Base-by-base conservation (phyloP, 345 rosid genomes). In the Pelargonium nanum region DNA sequence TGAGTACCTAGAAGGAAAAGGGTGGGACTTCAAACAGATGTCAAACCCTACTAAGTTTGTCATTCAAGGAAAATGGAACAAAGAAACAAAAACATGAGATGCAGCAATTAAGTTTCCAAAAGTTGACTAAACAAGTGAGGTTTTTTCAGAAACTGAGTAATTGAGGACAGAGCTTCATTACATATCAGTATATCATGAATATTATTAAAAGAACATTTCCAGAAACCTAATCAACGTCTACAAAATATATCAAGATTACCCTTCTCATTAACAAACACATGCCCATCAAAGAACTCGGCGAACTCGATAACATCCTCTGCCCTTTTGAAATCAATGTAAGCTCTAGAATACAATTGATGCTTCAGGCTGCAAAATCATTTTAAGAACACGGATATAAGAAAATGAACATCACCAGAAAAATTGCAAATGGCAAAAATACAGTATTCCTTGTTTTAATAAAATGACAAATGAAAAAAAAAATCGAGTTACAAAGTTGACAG, bases 251-350 rank as follows among this genome's bases (percentile, higher is more conserved):
- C 58, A 62, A 45, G 25, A 67, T 71, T 80, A 86, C 94, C 94
- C 70, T 84, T 86, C 81, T 86, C 89, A 26, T 84, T 84, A 55
- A 86, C 87, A 77, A 86, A 86, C 26, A 86, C 73, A 54, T 86
- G 94, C 15, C 89, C 88, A 34, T 78, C 72, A 69, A 84, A 86
- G 73, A 82, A 78, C 76, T 83, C 86, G 0, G 86, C 89, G 72
- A 86, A 86, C 73, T 80, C 86, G 32, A 84, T 58, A 56, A 86
- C 87, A 61, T 86, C 87, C 56, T 80, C 89, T 0, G 79, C 64
- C 60, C 70, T 77, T 63, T 64, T 78, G 74, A 86, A 84, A 68
- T 86, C 80, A 53, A 86, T 72, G 69, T 84, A 86, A 10, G 85
- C 85, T 77, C 83, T 77, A 24, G 94, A 77, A 74, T 66, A 74